Conservation (phyloP, 345 rosid species). For the Eucalyptus lansdowneana region DNA sequence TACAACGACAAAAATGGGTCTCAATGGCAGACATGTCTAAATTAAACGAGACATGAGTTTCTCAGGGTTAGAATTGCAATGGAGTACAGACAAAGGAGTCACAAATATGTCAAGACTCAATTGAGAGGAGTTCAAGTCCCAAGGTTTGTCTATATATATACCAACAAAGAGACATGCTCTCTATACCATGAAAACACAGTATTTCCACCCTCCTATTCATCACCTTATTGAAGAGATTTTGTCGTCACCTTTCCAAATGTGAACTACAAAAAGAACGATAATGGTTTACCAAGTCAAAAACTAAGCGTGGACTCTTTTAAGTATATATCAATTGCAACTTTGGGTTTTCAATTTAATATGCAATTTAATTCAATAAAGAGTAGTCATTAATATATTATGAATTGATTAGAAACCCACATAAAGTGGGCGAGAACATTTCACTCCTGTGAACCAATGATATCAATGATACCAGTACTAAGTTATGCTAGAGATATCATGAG, state of each 20-base stretch:
- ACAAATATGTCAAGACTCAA: background rate
- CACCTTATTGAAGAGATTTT: background rate
- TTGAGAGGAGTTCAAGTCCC: background rate
- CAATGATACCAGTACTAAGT: rapidly evolving
- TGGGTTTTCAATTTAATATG: too few species aligned
- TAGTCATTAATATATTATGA: background rate
- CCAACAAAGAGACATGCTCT: background rate
- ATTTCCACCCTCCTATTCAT: background rate
- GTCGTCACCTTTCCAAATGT: background rate
- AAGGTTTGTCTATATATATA: background rate
- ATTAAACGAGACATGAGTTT: background rate
- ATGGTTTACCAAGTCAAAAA: background rate
- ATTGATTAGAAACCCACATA: too few species aligned
- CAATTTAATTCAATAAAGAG: background rate
- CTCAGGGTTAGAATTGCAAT: background rate
- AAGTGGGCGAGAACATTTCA: background rate
- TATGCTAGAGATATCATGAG: background rate
- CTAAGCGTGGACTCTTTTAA: background rate
- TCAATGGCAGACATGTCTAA: background rate
- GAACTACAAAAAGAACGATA: background rate
- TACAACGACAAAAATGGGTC: background rate
- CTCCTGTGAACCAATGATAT: background rate
- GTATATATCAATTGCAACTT: background rate
- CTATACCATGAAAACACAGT: background rate
- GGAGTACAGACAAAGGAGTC: background rate